Percentiles rank a stretch among this genome's conserved stretches.
These are phyloP conservation scores for Tolypocladium cylindrosporum DNA, from an alignment of 2,329 filamentous ascomycete species.

Conservation along the genomic window DNA sequence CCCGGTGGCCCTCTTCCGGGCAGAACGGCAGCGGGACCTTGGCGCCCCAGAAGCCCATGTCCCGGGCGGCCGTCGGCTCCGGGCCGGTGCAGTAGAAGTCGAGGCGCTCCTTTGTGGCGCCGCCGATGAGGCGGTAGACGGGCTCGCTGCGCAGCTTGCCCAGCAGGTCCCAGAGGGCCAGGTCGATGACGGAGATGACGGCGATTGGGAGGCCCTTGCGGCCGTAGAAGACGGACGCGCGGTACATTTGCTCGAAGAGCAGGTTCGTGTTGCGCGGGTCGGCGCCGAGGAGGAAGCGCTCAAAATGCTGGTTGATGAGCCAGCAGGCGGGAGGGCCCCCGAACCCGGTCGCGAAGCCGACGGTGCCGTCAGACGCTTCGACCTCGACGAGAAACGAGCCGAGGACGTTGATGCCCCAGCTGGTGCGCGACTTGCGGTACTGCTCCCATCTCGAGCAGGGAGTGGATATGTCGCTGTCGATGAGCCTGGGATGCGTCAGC, in stretches of 20 bases:
- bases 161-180: slow-evolving; percentile 85
- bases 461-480: slow-evolving; percentile 86
- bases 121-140: slow-evolving; percentile 89
- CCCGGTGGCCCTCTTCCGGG: slow-evolving; percentile 74
- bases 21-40: slow-evolving; percentile 88
- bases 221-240: slow-evolving; percentile 91
- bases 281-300: slow-evolving; percentile 79
- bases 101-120: slow-evolving; percentile 72
- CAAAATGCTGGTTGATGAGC: slow-evolving; percentile 88
- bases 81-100: slow-evolving; percentile 95
- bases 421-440: slow-evolving; percentile 79
- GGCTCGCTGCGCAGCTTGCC: slow-evolving; percentile 89
- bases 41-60: slow-evolving; percentile 81
- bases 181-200: slow-evolving; percentile 88
- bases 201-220: slow-evolving; percentile 84
- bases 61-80: slow-evolving; percentile 67
- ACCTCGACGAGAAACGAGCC: slow-evolving; percentile 89
- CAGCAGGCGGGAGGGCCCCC: slow-evolving; percentile 87
- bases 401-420: slow-evolving; percentile 91
- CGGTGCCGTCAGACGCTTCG: slow-evolving; percentile 81
- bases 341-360: slow-evolving; percentile 89
- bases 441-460: slow-evolving; percentile 85
- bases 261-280: slow-evolving; percentile 88
- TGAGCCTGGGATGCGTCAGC: slow-evolving; percentile 53
- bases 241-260: slow-evolving; percentile 94